Percentiles rank a stretch among this genome's conserved stretches.
These are phyloP conservation scores for Wickerhamomyces subpelliculosus DNA, from an alignment of 805 yeast genomes.

Conservation along the genomic window DNA sequence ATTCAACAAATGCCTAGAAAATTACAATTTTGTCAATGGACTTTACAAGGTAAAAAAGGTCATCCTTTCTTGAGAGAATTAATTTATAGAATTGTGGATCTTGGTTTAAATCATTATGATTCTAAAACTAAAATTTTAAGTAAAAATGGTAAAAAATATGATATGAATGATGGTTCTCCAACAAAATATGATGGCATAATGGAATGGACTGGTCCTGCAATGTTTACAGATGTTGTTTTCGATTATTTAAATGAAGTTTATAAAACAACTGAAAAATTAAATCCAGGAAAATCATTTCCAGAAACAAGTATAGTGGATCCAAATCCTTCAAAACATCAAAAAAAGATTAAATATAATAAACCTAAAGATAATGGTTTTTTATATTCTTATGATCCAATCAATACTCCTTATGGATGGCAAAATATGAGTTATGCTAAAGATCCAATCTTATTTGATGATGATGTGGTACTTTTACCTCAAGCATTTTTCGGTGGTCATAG, in stretches of 20 bases:
- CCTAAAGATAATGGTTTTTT: no score
- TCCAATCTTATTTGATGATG: slow-evolving; percentile 47
- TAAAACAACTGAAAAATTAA: not conserved
- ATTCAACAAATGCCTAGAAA: slow-evolving; percentile 41
- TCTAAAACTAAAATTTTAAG: slow-evolving; percentile 20
- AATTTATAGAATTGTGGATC: slow-evolving; percentile 46
- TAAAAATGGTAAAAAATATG: slow-evolving; percentile 21
- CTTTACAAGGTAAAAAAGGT: slow-evolving; percentile 52
- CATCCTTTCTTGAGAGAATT: slow-evolving; percentile 52
- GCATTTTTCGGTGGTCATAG: slow-evolving; percentile 56
- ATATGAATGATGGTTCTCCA: slow-evolving; percentile 44
- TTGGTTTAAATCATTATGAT: slow-evolving; percentile 35
- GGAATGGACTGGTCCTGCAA: slow-evolving; percentile 47
- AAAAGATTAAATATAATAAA: not conserved
- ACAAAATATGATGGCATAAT: slow-evolving; percentile 51
- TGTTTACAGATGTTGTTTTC: slow-evolving; percentile 41
- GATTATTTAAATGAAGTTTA: slow-evolving; percentile 30
- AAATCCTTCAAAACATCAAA: no score
- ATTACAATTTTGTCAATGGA: slow-evolving; percentile 56
- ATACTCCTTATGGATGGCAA: slow-evolving; percentile 39
- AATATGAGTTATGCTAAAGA: slow-evolving; percentile 44
- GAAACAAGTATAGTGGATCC: not conserved
- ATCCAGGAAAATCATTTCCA: not conserved
- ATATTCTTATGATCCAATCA: not conserved
- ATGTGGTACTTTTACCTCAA: slow-evolving; percentile 54